A percentile compares a stretch with the other conserved stretches of the same genome.
Conservation (phyloP, 768 basidiomycete genomes). For the Hericium coralloides region DNA sequence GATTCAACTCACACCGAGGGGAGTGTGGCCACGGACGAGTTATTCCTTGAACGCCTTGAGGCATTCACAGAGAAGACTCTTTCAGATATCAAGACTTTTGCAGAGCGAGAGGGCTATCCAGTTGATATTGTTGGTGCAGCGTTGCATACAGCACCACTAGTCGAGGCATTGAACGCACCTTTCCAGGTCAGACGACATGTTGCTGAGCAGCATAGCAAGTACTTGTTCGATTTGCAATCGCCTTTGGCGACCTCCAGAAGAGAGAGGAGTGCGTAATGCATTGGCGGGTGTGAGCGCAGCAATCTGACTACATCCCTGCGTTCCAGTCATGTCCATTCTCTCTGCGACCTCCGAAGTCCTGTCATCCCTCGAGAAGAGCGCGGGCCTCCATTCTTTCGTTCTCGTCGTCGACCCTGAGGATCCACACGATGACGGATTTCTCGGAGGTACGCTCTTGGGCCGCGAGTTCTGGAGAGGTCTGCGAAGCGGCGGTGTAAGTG, state of each 20-base stretch:
- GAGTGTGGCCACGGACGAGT: slow-evolving; percentile 30
- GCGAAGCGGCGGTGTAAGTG: slow-evolving; percentile 47
- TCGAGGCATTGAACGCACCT: neutral
- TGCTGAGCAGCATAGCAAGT: slow-evolving; percentile 56
- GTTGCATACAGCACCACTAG: slow-evolving; percentile 17
- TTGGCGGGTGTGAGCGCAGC: neutral
- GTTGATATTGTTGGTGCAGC: slow-evolving; percentile 40
- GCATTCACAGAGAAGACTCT: slow-evolving; percentile 52
- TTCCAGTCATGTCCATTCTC: slow-evolving; percentile 33
- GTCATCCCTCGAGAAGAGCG: slow-evolving; percentile 40
- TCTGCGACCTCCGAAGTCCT: slow-evolving; percentile 42
- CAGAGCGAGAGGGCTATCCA: slow-evolving; percentile 46
- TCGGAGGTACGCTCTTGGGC: slow-evolving; percentile 52
- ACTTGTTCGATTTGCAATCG: slow-evolving; percentile 34
- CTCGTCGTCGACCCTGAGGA: slow-evolving; percentile 49
- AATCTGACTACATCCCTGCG: slow-evolving; percentile 17
- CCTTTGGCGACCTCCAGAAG: neutral
- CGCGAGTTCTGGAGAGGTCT: slow-evolving; percentile 61
- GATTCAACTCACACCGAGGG: slow-evolving; percentile 12
- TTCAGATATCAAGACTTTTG: slow-evolving; percentile 49
- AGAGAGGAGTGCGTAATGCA: slow-evolving; percentile 5
- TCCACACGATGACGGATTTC: slow-evolving; percentile 41
- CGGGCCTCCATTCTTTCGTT: slow-evolving; percentile 53
- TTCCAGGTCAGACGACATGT: slow-evolving; percentile 36
- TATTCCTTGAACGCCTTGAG: slow-evolving; percentile 60